Conservation (phyloP, 176 grass and related monocot species). For the Pontederia crassipes region DNA sequence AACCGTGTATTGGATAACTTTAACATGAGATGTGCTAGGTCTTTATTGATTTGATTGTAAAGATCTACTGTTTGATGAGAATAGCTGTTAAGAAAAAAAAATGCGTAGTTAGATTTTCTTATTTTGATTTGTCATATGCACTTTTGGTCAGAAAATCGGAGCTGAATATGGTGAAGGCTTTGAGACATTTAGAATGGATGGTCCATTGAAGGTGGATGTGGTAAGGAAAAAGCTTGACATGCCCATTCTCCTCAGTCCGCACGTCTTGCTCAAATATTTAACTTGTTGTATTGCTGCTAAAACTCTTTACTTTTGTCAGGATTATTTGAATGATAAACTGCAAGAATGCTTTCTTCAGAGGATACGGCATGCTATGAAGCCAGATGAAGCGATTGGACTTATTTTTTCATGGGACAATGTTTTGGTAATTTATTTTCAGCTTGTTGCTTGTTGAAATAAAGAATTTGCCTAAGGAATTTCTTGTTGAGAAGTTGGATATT, state of each 20-base stretch:
- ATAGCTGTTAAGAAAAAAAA: no score
- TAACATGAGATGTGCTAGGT: no score
- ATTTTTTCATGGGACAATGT: slow-evolving; percentile 99
- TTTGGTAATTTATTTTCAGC: slow-evolving; percentile 35
- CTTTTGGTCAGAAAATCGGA: slow-evolving; percentile 60
- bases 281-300: background rate
- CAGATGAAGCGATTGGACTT: slow-evolving; percentile 91
- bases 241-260: background rate
- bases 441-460: no score
- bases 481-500: no score
- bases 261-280: no score
- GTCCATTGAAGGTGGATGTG: slow-evolving; percentile 86
- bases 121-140: no score
- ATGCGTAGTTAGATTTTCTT: no score
- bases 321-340: slow-evolving; percentile 91
- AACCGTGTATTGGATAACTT: no score
- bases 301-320: slow-evolving; percentile 27
- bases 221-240: slow-evolving; percentile 36
- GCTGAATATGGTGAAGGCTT: slow-evolving; percentile 97
- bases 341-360: slow-evolving; percentile 93
- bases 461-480: no score
- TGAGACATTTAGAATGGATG: slow-evolving; percentile 95
- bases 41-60: no score
- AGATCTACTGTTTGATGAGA: no score
- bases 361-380: slow-evolving; percentile 98